Evolutionary conservation across 306 rosid genomes (phyloP).

Genomic region (Hylodesmum podocarpum): DNA sequence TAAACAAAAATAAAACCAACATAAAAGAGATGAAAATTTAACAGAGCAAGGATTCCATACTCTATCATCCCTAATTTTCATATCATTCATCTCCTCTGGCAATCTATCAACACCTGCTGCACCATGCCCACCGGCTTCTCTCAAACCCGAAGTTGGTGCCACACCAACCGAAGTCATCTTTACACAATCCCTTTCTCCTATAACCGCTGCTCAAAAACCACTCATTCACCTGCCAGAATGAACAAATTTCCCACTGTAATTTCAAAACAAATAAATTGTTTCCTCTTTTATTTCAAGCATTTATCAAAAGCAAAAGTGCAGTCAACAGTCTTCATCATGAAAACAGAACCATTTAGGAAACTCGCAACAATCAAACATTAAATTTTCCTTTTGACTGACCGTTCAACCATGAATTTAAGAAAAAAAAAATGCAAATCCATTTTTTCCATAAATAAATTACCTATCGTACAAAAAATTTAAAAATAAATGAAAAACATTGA

Average conservation of each 20-base stretch:
- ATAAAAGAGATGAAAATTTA: not conserved
- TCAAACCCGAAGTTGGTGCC: slow-evolving; percentile 67
- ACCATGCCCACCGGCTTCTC: slow-evolving; percentile 65
- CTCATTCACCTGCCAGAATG: slow-evolving; percentile 56
- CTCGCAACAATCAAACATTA: no score
- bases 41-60: slow-evolving; percentile 36
- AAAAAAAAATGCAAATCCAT: slow-evolving; percentile 12
- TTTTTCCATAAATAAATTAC: slow-evolving; percentile 23
- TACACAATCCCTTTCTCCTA: slow-evolving; percentile 26
- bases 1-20: not conserved
- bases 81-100: slow-evolving; percentile 96
- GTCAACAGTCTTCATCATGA: not conserved
- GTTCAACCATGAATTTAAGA: slow-evolving; percentile 4
- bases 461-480: not conserved
- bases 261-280: not conserved
- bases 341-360: slow-evolving; percentile 5
- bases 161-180: slow-evolving; percentile 84
- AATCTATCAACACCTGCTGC: slow-evolving; percentile 75
- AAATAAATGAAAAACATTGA: not conserved
- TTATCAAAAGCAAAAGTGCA: not conserved
- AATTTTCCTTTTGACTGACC: no score
- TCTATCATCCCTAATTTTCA: slow-evolving; percentile 95
- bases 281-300: not conserved
- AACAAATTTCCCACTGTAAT: slow-evolving; percentile 10
- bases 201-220: slow-evolving; percentile 33